Conservation (phyloP, 345 rosid species). For the Brassica carinata region DNA sequence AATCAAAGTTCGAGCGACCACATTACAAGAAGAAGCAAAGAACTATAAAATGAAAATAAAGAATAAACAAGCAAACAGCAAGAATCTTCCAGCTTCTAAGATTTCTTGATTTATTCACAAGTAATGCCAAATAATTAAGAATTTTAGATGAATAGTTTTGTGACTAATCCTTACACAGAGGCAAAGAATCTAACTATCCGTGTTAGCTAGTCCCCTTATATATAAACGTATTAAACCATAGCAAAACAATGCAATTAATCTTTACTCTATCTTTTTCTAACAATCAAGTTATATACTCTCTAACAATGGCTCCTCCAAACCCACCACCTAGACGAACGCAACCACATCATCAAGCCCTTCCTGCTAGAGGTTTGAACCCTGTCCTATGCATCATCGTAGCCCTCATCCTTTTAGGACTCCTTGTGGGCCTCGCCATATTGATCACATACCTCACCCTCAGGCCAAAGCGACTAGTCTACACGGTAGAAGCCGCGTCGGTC, state of each 20-base stretch:
- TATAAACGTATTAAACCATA: conserved; percentile 32
- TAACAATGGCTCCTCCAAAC: conserved; percentile 36
- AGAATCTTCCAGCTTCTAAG: conserved; percentile 45
- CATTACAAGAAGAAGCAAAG: conserved; percentile 34
- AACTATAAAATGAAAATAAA: not conserved
- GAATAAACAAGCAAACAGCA: conserved; percentile 11
- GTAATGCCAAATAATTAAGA: conserved; percentile 30
- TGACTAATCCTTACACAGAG: conserved; percentile 34
- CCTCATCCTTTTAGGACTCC: conserved; percentile 35
- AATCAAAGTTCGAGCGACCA: not conserved
- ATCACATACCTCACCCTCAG: conserved; percentile 66
- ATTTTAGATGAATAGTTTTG: conserved; percentile 5
- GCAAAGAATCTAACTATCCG: conserved; percentile 37
- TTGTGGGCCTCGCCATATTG: conserved; percentile 59
- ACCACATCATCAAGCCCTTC: conserved; percentile 36
- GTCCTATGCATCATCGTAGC: conserved; percentile 38
- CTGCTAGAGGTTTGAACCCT: conserved; percentile 31
- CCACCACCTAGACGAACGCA: conserved; percentile 34
- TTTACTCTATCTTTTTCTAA: conserved; percentile 9
- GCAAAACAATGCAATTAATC: conserved; percentile 19
- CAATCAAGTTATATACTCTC: not conserved
- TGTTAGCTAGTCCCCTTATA: conserved; percentile 3
- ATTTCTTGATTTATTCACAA: conserved; percentile 45
- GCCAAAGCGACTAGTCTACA: conserved; percentile 58
- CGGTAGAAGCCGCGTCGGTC: conserved; percentile 61